Evolutionary conservation across 2,329 filamentous ascomycete species (phyloP).

Genomic region (Diaporthe sp.): DNA sequence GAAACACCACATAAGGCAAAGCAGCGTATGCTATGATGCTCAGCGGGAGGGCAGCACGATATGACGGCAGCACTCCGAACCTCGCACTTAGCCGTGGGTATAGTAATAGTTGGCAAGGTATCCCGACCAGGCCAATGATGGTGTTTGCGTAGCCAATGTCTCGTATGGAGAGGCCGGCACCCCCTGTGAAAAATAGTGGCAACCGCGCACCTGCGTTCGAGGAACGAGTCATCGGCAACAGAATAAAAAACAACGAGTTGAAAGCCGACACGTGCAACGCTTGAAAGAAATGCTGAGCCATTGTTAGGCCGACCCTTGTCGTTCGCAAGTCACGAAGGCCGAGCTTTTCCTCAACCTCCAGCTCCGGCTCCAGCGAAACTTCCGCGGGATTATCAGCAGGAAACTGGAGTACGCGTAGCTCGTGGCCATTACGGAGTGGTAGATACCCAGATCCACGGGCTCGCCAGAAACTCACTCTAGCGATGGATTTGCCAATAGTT

Average conservation of each 20-base stretch:
- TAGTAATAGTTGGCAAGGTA: conserved; percentile 40
- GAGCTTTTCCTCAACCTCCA: neutral
- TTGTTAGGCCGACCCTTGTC: conserved; percentile 35
- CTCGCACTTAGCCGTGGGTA: conserved; percentile 37
- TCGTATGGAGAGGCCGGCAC: conserved; percentile 39
- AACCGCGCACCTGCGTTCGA: conserved; percentile 20
- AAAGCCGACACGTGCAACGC: conserved; percentile 37
- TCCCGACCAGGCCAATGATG: conserved; percentile 39
- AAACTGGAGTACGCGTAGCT: neutral
- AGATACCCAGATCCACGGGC: neutral
- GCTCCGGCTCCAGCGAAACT: neutral
- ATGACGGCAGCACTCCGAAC: conserved; percentile 36
- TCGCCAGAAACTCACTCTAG: neutral
- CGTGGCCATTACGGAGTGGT: neutral
- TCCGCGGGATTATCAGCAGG: neutral
- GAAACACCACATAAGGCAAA: conserved; percentile 38
- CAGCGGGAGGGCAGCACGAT: conserved; percentile 38
- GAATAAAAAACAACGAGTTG: conserved; percentile 40
- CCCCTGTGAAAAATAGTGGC: conserved; percentile 39
- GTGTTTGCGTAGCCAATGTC: conserved; percentile 41
- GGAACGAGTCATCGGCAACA: conserved; percentile 36
- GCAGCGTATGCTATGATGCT: conserved; percentile 39
- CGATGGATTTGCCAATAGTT: neutral
- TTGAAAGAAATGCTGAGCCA: conserved; percentile 32
- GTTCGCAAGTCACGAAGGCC: conserved; percentile 36